These are phyloP conservation scores for Hyphopichia khmerensis DNA, from an alignment of 1,139 yeast genomes.

Conservation along the genomic window DNA sequence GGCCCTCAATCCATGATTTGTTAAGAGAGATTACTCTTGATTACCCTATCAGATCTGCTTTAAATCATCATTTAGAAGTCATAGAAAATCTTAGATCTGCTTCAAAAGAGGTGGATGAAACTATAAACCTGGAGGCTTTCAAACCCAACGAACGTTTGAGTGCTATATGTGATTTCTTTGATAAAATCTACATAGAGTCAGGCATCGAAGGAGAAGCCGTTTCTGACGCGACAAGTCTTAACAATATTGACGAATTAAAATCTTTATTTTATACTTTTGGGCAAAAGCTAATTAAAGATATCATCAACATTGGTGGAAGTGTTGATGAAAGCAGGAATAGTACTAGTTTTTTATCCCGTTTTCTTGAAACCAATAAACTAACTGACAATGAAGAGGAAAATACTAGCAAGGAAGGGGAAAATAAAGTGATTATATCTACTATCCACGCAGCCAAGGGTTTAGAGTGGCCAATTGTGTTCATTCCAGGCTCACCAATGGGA, in stretches of 20 bases:
- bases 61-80: slow-evolving; percentile 22
- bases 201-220: slow-evolving; percentile 33
- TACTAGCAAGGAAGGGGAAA: slow-evolving; percentile 7
- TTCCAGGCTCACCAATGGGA: slow-evolving; percentile 68
- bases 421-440: slow-evolving; percentile 56
- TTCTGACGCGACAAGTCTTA: slow-evolving; percentile 19
- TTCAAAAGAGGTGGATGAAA: slow-evolving; percentile 1
- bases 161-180: slow-evolving; percentile 17
- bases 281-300: slow-evolving; percentile 48
- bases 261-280: slow-evolving; percentile 38
- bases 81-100: slow-evolving; percentile 26
- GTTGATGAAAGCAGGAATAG: slow-evolving; percentile 19
- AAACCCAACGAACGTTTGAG: too few relatives aligned
- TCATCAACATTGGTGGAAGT: slow-evolving; percentile 34
- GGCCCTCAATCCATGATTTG: not conserved
- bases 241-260: slow-evolving; percentile 46
- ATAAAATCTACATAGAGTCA: slow-evolving; percentile 23
- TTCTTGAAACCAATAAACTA: slow-evolving; percentile 46
- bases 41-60: not conserved
- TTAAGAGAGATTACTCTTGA: not conserved
- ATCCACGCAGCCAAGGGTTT: slow-evolving; percentile 92
- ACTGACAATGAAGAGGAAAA: slow-evolving; percentile 9
- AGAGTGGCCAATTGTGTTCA: slow-evolving; percentile 92
- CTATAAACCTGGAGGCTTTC: not conserved
- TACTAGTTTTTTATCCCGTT: slow-evolving; percentile 43